These are phyloP conservation scores for Mycena filopes DNA, from an alignment of 768 basidiomycete genomes.

Conservation along the genomic window DNA sequence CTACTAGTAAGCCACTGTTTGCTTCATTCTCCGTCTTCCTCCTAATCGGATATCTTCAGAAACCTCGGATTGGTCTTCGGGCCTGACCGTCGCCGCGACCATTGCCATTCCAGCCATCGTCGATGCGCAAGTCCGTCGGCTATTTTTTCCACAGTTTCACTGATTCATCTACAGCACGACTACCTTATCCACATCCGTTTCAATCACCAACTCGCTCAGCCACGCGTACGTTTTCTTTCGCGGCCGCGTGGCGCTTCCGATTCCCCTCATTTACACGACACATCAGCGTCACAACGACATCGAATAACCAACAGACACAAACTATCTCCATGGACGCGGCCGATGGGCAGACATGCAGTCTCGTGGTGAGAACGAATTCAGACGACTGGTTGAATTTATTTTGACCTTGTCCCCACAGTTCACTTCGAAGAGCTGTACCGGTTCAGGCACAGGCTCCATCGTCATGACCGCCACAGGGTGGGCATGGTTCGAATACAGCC, in stretches of 20 bases:
- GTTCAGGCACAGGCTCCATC: constrained; percentile 13
- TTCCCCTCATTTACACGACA: background rate
- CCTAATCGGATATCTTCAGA: constrained; percentile 1
- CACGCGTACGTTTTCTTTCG: constrained; percentile 10
- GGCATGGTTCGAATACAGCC: constrained; percentile 24
- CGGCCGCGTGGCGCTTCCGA: background rate
- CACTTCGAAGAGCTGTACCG: constrained; percentile 19
- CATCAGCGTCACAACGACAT: constrained; percentile 10
- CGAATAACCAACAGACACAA: constrained; percentile 21
- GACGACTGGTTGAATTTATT: background rate
- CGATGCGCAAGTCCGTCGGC: background rate
- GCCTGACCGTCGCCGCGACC: constrained; percentile 14
- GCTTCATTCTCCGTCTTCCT: background rate
- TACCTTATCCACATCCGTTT: constrained; percentile 1
- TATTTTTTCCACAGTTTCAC: background rate
- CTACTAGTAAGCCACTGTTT: constrained; percentile 1
- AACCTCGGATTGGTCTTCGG: constrained; percentile 17
- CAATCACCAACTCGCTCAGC: constrained; percentile 18
- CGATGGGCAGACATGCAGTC: constrained; percentile 20
- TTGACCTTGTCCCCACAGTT: constrained; percentile 9
- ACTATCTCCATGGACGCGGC: constrained; percentile 20
- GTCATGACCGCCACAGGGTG: constrained; percentile 16
- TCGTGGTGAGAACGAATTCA: background rate
- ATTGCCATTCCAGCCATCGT: constrained; percentile 23
- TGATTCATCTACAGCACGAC: background rate